A percentile compares a stretch with the other conserved stretches of the same genome.
These are phyloP conservation scores for Lobosporangium transversale DNA, from an alignment of 192 early-diverging fungal species.

Conservation along the genomic window DNA sequence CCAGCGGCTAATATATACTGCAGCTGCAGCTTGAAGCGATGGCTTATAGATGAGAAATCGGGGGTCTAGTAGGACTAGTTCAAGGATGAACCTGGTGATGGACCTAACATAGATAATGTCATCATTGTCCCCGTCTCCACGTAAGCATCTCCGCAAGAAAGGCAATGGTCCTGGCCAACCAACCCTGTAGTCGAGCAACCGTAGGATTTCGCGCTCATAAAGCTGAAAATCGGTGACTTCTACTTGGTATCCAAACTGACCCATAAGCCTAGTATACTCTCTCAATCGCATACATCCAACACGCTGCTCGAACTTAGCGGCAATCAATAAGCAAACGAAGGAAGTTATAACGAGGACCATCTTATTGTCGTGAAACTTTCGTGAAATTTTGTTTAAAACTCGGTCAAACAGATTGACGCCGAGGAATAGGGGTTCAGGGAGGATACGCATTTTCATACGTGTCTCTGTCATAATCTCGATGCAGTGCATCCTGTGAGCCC, in stretches of 20 bases:
- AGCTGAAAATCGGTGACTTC: constrained; percentile 80
- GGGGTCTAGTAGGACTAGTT: constrained; percentile 87
- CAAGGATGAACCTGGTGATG: constrained; percentile 92
- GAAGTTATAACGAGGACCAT: constrained; percentile 79
- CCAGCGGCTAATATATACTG: constrained; percentile 77
- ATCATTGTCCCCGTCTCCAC: constrained; percentile 87
- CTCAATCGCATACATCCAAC: too few species aligned
- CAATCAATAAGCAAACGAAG: constrained; percentile 84
- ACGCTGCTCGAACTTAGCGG: constrained; percentile 94
- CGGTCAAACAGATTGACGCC: constrained; percentile 94
- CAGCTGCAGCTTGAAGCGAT: constrained; percentile 80
- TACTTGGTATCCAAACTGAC: too few species aligned
- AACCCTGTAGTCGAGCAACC: constrained; percentile 85
- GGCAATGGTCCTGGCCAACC: constrained; percentile 89
- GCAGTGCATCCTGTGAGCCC: constrained; percentile 67
- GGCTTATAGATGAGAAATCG: constrained; percentile 75
- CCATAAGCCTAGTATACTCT: too few species aligned
- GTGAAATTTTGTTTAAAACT: constrained; percentile 61
- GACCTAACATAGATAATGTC: constrained; percentile 84
- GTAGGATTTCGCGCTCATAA: constrained; percentile 90
- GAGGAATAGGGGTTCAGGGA: too few species aligned
- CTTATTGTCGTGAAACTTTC: not conserved
- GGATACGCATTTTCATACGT: too few species aligned
- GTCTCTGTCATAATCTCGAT: not conserved
- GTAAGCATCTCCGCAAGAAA: constrained; percentile 89